These are phyloP conservation scores for Ordospora colligata DNA, from an alignment of 371 early-diverging fungal genomes.

Conservation along the genomic window DNA sequence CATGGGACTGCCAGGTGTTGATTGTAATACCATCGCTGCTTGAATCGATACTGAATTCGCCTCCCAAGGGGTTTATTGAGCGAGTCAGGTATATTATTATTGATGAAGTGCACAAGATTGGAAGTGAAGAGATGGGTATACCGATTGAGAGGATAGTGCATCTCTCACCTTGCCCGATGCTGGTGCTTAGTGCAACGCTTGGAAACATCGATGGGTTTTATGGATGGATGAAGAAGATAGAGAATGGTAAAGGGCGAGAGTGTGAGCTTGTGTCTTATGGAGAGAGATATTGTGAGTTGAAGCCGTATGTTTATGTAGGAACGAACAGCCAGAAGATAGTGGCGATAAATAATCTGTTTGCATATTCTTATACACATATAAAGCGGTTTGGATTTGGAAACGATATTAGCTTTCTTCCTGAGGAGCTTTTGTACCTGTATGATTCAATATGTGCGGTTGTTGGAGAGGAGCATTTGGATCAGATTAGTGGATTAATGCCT, in stretches of 20 bases:
- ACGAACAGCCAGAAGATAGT: slow-evolving; percentile 10
- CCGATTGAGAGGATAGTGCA: slow-evolving; percentile 64
- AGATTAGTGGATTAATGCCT: slow-evolving; percentile 53
- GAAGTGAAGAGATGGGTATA: slow-evolving; percentile 60
- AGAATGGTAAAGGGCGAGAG: slow-evolving; percentile 50
- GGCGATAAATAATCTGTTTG: slow-evolving; percentile 58
- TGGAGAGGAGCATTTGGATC: slow-evolving; percentile 42
- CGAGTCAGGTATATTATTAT: slow-evolving; percentile 63
- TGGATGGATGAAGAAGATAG: slow-evolving; percentile 55
- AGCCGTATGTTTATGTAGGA: slow-evolving; percentile 52
- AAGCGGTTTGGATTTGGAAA: slow-evolving; percentile 59
- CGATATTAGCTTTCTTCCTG: slow-evolving; percentile 61
- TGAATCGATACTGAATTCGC: slow-evolving; percentile 51
- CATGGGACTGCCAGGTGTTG: slow-evolving; percentile 62
- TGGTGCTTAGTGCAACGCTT: slow-evolving; percentile 64
- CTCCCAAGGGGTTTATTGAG: slow-evolving; percentile 33
- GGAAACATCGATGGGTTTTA: slow-evolving; percentile 63
- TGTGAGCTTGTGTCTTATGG: slow-evolving; percentile 54
- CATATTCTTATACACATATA: slow-evolving; percentile 56
- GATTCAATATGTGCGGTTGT: slow-evolving; percentile 55
- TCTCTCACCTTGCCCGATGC: slow-evolving; percentile 62
- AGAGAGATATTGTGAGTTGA: slow-evolving; percentile 61
- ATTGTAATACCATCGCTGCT: slow-evolving; percentile 64
- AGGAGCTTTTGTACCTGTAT: slow-evolving; percentile 59
- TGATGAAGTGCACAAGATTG: slow-evolving; percentile 65